A percentile compares a stretch with the other conserved stretches of the same genome.
Evolutionary conservation across 2,329 filamentous ascomycete genomes (phyloP).

Genomic region (Endoconidiophora laricicola): DNA sequence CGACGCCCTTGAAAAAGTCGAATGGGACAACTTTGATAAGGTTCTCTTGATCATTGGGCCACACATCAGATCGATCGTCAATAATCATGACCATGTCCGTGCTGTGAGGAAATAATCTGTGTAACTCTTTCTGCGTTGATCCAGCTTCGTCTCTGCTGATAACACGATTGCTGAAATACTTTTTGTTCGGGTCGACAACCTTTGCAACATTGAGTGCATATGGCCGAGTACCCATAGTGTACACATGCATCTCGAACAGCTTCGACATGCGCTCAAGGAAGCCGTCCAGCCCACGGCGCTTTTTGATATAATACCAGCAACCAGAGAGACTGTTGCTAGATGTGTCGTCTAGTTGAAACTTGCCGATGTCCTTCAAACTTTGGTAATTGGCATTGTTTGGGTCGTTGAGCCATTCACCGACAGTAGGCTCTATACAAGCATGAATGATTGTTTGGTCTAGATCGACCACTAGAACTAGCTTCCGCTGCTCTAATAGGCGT

Average conservation of each 20-base stretch:
- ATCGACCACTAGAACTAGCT: constrained; percentile 88
- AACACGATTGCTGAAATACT: constrained; percentile 83
- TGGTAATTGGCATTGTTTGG: constrained; percentile 77
- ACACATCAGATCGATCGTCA: constrained; percentile 90
- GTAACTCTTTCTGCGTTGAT: constrained; percentile 78
- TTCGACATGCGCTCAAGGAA: constrained; percentile 66
- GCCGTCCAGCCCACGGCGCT: constrained; percentile 67
- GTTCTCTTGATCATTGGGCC: constrained; percentile 78
- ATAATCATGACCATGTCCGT: constrained; percentile 99
- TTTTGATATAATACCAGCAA: constrained; percentile 98
- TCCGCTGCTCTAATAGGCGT: constrained; percentile 61
- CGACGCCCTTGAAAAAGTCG: constrained; percentile 95
- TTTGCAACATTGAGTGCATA: constrained; percentile 84
- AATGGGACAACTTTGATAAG: constrained; percentile 90
- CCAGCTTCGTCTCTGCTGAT: constrained; percentile 96
- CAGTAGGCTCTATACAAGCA: constrained; percentile 88
- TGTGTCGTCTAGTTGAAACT: constrained; percentile 81
- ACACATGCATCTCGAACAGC: constrained; percentile 90
- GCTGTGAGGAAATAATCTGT: constrained; percentile 84
- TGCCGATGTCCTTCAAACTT: constrained; percentile 72
- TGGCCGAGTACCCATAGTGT: constrained; percentile 97
- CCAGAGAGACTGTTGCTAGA: constrained; percentile 52
- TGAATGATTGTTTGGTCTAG: constrained; percentile 98
- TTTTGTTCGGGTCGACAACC: constrained; percentile 79
- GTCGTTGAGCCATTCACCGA: constrained; percentile 89